phyloP scores from a whole-genome alignment of 805 yeast genomes.

The Diddensiella transvaalensis region DNA sequence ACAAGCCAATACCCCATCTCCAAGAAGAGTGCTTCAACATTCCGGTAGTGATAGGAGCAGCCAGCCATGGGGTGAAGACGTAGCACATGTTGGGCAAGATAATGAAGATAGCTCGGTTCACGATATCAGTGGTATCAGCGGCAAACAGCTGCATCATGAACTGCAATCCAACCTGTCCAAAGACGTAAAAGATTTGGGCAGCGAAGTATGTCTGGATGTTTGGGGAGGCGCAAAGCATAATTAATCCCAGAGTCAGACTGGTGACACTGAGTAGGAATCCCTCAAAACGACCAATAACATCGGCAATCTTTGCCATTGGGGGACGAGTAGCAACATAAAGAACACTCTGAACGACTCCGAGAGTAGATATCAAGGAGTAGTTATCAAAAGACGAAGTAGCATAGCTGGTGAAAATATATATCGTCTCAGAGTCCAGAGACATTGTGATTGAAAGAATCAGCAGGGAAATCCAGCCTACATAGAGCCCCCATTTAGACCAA shows the following conservation, averaged over 20 bases:
- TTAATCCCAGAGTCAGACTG: slow-evolving; percentile 60
- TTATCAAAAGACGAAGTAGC: slow-evolving; percentile 53
- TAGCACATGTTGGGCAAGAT: slow-evolving; percentile 68
- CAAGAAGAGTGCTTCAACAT: slow-evolving; percentile 36
- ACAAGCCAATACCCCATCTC: slow-evolving; percentile 78
- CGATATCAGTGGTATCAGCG: slow-evolving; percentile 65
- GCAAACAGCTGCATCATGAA: slow-evolving; percentile 53
- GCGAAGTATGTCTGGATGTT: slow-evolving; percentile 58
- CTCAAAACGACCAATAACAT: slow-evolving; percentile 62
- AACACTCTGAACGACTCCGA: slow-evolving; percentile 55
- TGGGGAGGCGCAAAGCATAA: slow-evolving; percentile 58
- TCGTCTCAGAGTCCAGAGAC: background rate
- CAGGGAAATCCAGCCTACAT: background rate
- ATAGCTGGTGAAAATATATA: slow-evolving; percentile 41
- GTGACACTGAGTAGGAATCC: slow-evolving; percentile 47
- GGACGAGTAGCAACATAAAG: slow-evolving; percentile 67
- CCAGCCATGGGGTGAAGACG: slow-evolving; percentile 74
- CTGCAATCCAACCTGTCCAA: slow-evolving; percentile 63
- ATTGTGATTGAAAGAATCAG: background rate
- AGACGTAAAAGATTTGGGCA: slow-evolving; percentile 53
- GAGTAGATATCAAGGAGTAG: slow-evolving; percentile 57
- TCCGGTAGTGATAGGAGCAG: slow-evolving; percentile 49
- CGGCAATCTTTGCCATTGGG: slow-evolving; percentile 59
- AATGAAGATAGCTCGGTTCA: slow-evolving; percentile 65
- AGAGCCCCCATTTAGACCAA: background rate